Percentiles rank a stretch among this genome's conserved stretches.
Conservation (phyloP, 176 grass and related monocot species). For the Aechmea fasciata region DNA sequence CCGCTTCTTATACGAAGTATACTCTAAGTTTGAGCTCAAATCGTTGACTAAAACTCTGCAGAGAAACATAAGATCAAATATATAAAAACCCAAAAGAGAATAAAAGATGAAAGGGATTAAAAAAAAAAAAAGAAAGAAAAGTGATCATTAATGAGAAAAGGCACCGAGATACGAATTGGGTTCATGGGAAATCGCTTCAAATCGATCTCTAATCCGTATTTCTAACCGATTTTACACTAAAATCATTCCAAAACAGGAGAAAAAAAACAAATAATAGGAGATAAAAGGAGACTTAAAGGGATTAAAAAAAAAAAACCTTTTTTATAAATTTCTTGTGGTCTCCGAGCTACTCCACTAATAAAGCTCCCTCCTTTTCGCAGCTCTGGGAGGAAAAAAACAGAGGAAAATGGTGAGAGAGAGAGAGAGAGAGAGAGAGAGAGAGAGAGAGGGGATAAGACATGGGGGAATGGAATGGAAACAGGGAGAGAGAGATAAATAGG, state of each 20-base stretch:
- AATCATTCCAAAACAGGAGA: background rate
- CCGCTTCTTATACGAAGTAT: background rate
- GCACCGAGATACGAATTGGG: background rate
- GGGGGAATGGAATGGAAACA: constrained; percentile 19
- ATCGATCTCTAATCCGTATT: background rate
- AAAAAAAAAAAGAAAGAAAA: no score
- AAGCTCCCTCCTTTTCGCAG: constrained; percentile 33
- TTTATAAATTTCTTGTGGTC: background rate
- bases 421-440: background rate
- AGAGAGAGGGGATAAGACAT: background rate
- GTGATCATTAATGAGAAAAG: background rate
- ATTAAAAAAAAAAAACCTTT: background rate
- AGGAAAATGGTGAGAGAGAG: background rate
- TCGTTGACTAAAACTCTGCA: background rate
- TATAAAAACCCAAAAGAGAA: no score
- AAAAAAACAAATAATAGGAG: constrained; percentile 3
- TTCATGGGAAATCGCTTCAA: background rate
- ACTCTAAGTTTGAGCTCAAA: constrained; percentile 1
- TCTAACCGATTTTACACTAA: background rate
- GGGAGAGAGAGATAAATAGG: constrained; percentile 9
- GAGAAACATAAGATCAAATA: no score
- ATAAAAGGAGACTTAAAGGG: background rate
- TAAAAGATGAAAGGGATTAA: no score
- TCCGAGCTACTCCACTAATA: constrained; percentile 27
- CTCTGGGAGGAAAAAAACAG: constrained; percentile 17